A percentile compares a stretch with the other conserved stretches of the same genome.
Evolutionary conservation across 331 rosid genomes (phyloP).

Genomic region (Rosa hybrid): DNA sequence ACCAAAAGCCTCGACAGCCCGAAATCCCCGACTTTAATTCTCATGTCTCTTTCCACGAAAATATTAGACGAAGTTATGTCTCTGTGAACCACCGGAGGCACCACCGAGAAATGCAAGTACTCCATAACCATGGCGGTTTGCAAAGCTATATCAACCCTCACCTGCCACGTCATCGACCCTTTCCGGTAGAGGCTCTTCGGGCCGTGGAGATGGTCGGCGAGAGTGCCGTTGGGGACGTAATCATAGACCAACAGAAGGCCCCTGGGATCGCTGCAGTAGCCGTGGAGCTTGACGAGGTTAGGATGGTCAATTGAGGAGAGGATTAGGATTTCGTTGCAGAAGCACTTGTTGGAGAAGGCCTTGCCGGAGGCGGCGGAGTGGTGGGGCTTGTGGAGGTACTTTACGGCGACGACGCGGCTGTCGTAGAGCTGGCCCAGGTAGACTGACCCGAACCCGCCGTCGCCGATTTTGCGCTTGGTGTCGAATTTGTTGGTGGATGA

Average conservation of each 20-base stretch:
- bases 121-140: slow-evolving; percentile 92
- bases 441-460: slow-evolving; percentile 95
- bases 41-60: slow-evolving; percentile 83
- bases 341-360: slow-evolving; percentile 71
- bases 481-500: slow-evolving; percentile 73
- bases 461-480: slow-evolving; percentile 82
- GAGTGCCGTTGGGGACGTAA: slow-evolving; percentile 87
- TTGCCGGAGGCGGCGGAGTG: slow-evolving; percentile 29
- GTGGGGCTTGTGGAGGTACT: slow-evolving; percentile 73
- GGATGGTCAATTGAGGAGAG: slow-evolving; percentile 85
- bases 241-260: slow-evolving; percentile 80
- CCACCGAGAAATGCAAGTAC: slow-evolving; percentile 81
- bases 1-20: slow-evolving; percentile 84
- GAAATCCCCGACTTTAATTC: slow-evolving; percentile 88
- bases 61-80: slow-evolving; percentile 91
- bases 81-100: slow-evolving; percentile 84
- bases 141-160: slow-evolving; percentile 70
- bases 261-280: slow-evolving; percentile 91
- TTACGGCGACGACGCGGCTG: slow-evolving; percentile 74
- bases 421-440: slow-evolving; percentile 72
- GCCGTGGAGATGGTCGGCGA: slow-evolving; percentile 84
- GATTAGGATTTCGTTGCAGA: slow-evolving; percentile 92
- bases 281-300: slow-evolving; percentile 88
- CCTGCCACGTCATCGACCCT: slow-evolving; percentile 65
- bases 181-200: slow-evolving; percentile 39